Percentiles rank a stretch among this genome's conserved stretches.
Evolutionary conservation across 169 alveolate genomes (phyloP).

Genomic region (Plasmodium inui): DNA sequence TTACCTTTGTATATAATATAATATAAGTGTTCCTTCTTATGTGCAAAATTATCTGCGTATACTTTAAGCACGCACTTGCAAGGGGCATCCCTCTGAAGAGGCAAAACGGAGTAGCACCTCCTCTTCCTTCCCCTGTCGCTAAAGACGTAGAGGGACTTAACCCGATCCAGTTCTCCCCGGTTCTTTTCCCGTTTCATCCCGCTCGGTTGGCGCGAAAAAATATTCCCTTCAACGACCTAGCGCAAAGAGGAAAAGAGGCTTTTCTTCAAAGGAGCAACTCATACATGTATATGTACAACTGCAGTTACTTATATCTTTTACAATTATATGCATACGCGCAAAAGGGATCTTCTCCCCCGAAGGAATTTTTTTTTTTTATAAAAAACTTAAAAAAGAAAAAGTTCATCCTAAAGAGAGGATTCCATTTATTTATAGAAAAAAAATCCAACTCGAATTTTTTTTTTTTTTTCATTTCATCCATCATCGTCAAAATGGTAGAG

Average conservation of each 20-base stretch:
- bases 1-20: background rate
- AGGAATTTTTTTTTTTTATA: background rate
- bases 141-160: background rate
- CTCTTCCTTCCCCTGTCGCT: background rate
- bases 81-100: background rate
- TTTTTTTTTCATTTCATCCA: background rate
- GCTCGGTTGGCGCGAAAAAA: background rate
- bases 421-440: background rate
- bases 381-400: background rate
- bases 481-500: constrained; percentile 19
- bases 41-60: background rate
- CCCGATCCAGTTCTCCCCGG: background rate
- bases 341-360: background rate
- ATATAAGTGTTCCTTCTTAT: background rate
- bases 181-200: background rate
- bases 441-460: background rate
- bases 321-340: background rate
- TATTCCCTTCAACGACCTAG: background rate
- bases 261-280: background rate
- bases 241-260: background rate
- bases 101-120: background rate
- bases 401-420: background rate
- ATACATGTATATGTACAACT: background rate
- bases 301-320: background rate
- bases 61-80: background rate